These are phyloP conservation scores for Umbelopsis isabellina DNA, from an alignment of 192 early-diverging fungal genomes.

Conservation along the genomic window DNA sequence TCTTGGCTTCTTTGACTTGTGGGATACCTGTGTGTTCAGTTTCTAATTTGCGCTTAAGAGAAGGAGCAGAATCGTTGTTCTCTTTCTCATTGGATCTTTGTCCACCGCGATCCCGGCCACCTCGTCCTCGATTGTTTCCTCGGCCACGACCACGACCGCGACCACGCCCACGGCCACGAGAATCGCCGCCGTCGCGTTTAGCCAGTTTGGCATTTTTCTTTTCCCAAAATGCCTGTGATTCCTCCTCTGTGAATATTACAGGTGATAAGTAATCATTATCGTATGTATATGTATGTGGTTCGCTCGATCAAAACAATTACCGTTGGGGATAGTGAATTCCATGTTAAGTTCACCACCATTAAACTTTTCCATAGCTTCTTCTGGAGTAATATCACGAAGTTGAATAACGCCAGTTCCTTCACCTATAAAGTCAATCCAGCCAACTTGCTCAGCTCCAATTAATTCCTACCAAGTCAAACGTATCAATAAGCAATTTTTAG, in stretches of 20 bases:
- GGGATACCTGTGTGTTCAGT: background rate
- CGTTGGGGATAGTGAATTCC: conserved; percentile 20
- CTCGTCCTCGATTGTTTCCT: conserved; percentile 5
- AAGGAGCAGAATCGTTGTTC: background rate
- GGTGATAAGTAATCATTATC: background rate
- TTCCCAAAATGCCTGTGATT: conserved; percentile 17
- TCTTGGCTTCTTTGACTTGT: conserved; percentile 11
- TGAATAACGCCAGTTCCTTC: conserved; percentile 31
- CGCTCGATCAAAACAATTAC: background rate
- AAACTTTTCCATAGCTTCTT: conserved; percentile 26
- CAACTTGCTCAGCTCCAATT: conserved; percentile 2
- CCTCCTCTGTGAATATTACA: conserved; percentile 18
- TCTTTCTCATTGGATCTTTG: conserved; percentile 2
- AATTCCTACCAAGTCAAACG: background rate
- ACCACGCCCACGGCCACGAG: conserved; percentile 23
- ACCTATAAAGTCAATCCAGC: conserved; percentile 6
- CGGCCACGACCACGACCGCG: conserved; percentile 26
- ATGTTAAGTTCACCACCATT: conserved; percentile 24
- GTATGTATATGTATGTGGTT: background rate
- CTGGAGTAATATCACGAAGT: conserved; percentile 29
- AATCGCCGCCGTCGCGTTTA: background rate
- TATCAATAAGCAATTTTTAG: background rate
- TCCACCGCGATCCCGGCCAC: conserved; percentile 13
- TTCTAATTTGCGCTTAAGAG: conserved; percentile 2
- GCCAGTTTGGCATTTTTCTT: conserved; percentile 21